phyloP scores from a whole-genome alignment of 495 filamentous ascomycete species.

The Wilcoxina mikolae region DNA sequence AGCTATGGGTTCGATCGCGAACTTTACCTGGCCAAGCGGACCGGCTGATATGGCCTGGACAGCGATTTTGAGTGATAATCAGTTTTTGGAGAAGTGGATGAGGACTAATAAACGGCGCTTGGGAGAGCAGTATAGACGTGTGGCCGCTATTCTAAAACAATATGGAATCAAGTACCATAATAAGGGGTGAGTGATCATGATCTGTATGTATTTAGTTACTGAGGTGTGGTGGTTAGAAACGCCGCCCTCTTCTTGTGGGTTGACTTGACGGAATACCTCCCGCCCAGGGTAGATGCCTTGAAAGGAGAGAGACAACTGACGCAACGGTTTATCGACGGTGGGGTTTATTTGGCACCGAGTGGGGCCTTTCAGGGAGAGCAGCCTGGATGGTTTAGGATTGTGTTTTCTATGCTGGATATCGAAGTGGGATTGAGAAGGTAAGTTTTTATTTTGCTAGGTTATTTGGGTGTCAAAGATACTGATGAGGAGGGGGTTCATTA shows the following conservation, averaged over 20 bases:
- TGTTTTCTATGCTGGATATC: slow-evolving; percentile 1
- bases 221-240: slow-evolving; percentile 1
- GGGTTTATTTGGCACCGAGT: slow-evolving; percentile 1
- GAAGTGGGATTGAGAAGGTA: slow-evolving; percentile 7
- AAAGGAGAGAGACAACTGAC: slow-evolving; percentile 2
- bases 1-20: slow-evolving; percentile 25
- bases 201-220: neutral
- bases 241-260: slow-evolving; percentile 44
- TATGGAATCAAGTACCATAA: slow-evolving; percentile 32
- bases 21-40: slow-evolving; percentile 37
- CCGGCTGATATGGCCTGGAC: slow-evolving; percentile 35
- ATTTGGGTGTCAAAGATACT: neutral
- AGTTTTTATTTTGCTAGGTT: neutral
- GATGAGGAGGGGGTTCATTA: too few species aligned
- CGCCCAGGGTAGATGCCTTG: neutral
- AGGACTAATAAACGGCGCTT: slow-evolving; percentile 32
- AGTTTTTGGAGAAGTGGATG: slow-evolving; percentile 36
- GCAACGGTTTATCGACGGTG: slow-evolving; percentile 1
- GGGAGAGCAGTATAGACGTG: slow-evolving; percentile 29
- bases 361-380: neutral
- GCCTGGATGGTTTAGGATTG: slow-evolving; percentile 10
- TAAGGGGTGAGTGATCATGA: slow-evolving; percentile 8
- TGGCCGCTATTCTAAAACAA: slow-evolving; percentile 29
- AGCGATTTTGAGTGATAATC: slow-evolving; percentile 35
- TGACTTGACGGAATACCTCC: slow-evolving; percentile 31